Evolutionary conservation across 495 filamentous ascomycete species (phyloP), one percentile per base, ranked within the genome.

Genomic region (Bacidia gigantensis): DNA sequence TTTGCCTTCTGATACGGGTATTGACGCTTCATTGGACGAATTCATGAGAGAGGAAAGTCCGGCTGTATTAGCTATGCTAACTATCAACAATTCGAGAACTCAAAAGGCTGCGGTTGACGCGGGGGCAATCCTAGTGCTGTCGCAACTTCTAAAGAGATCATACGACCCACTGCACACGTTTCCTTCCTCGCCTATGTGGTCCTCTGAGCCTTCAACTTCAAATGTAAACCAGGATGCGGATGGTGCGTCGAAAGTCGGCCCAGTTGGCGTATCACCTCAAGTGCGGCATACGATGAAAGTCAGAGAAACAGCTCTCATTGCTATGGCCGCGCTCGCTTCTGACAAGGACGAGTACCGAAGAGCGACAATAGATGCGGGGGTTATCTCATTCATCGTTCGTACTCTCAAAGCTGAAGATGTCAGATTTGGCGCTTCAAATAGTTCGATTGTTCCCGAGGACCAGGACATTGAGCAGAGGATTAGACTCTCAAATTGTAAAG

Each of bases 291-390:
- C 81, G 21, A 80, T 88, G 69, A 82, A 75, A 60, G 78, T 86
- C 53, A 76, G 90, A 45, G 85, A 88, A 62, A 80, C 78, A 46
- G 78, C 83, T n/a, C 67, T 98, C 22, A 80, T 79, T 53, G 86
- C 86, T 11, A 66, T 97, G 46, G 84, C 86, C 41, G 80, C 84
- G 3, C 63, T 98, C 52, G 81, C 84, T 14, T 75, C 84, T 3
- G 82, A 83, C 60, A 88, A 87, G 48, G 89, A 97, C 52, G 79
- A 86, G 32, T 89, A 88, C 58, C 76, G 89, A 23, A 95, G 94
- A 63, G 72, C 74, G 2, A 73, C 97, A 41, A 84, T 90, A 46
- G 86, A 90, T 20, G 78, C 84, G 48, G 87, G 87, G 2, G 76
- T 86, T 18, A 73, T 92, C 2, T 77, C 80, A 1, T 88, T 83